Evolutionary conservation across 768 basidiomycete genomes (phyloP).

Genomic region (Hypholoma fasciculare): DNA sequence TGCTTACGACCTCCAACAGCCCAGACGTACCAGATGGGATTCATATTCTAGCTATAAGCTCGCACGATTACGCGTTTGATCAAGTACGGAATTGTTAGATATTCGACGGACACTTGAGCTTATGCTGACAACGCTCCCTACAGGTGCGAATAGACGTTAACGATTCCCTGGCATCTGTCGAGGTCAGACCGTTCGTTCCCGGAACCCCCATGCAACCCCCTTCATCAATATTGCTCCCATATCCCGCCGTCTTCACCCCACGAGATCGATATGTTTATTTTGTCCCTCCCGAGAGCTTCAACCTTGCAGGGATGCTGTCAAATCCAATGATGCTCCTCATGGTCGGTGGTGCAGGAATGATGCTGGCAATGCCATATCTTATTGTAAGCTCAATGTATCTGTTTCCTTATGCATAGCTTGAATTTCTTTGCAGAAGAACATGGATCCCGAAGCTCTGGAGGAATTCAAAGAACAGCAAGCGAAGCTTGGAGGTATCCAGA

Average conservation of each 20-base stretch:
- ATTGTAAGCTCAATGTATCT: conserved; percentile 47
- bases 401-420: conserved; percentile 6
- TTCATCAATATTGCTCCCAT: conserved; percentile 51
- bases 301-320: conserved; percentile 71
- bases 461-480: conserved; percentile 65
- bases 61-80: conserved; percentile 72
- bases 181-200: conserved; percentile 62
- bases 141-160: conserved; percentile 72
- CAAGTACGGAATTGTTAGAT: conserved; percentile 42
- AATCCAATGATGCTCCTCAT: conserved; percentile 87
- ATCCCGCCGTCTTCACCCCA: conserved; percentile 60
- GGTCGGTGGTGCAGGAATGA: conserved; percentile 63
- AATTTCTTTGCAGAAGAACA: conserved; percentile 55
- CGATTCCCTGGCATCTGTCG: conserved; percentile 30
- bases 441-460: conserved; percentile 70
- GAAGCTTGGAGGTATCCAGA: conserved; percentile 54
- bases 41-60: conserved; percentile 65
- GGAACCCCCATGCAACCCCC: conserved; percentile 70
- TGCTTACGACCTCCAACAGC: conserved; percentile 33
- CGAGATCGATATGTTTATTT: conserved; percentile 64
- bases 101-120: neutral
- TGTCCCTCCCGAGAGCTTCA: conserved; percentile 70
- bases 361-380: conserved; percentile 74
- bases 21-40: conserved; percentile 67
- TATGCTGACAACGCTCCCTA: neutral